Conservation (phyloP, 2,329 filamentous ascomycete species). For the Juglanconis juglandina region DNA sequence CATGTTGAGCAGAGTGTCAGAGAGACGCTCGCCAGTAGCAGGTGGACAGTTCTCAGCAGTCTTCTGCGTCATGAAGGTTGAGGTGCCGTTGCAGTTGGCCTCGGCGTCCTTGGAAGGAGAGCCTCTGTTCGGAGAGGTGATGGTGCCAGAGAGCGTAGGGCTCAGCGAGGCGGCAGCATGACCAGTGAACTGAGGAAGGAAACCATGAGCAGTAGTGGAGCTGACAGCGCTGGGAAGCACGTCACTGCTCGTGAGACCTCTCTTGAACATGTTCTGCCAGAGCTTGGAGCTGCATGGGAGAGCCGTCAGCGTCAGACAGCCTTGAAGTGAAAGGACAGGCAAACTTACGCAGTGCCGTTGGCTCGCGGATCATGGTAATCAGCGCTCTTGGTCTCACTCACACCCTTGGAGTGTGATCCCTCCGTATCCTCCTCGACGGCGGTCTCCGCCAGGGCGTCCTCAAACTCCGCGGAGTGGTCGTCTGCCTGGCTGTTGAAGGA, state of each 20-base stretch:
- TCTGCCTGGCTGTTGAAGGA: slow-evolving; percentile 25
- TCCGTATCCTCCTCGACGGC: slow-evolving; percentile 1
- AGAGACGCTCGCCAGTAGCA: slow-evolving; percentile 23
- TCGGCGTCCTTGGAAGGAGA: slow-evolving; percentile 22
- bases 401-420: slow-evolving; percentile 8
- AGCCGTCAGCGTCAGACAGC: not conserved
- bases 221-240: slow-evolving; percentile 42
- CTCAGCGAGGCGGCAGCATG: slow-evolving; percentile 44
- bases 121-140: slow-evolving; percentile 17
- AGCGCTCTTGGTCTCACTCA: slow-evolving; percentile 15
- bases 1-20: slow-evolving; percentile 19
- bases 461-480: slow-evolving; percentile 18
- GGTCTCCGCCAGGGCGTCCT: slow-evolving; percentile 15
- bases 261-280: slow-evolving; percentile 50
- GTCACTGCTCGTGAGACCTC: slow-evolving; percentile 43
- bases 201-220: slow-evolving; percentile 52
- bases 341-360: slow-evolving; percentile 14
- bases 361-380: slow-evolving; percentile 17
- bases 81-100: slow-evolving; percentile 14
- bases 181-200: slow-evolving; percentile 50
- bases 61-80: slow-evolving; percentile 32
- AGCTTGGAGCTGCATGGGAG: slow-evolving; percentile 36
- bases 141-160: slow-evolving; percentile 23
- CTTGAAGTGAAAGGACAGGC: not conserved
- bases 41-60: slow-evolving; percentile 23